These are phyloP conservation scores for Oldenlandia corymbosa DNA, from an alignment of 257 asterid genomes.

Conservation along the genomic window DNA sequence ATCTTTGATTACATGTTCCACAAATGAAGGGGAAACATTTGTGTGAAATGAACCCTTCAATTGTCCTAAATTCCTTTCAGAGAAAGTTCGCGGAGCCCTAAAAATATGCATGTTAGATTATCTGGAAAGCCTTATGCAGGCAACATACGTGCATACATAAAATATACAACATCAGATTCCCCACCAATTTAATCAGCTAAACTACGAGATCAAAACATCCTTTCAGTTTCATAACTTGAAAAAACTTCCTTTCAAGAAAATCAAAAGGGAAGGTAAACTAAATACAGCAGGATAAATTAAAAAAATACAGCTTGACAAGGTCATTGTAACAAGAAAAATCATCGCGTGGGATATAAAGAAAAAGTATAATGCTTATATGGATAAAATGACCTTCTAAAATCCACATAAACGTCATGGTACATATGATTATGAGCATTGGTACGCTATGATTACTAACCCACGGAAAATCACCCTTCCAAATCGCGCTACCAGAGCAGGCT, in stretches of 20 bases:
- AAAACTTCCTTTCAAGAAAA: background rate
- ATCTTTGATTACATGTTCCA: conserved; percentile 28
- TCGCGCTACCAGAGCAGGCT: conserved; percentile 33
- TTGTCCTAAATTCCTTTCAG: conserved; percentile 24
- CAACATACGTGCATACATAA: background rate
- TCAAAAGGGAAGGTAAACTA: background rate
- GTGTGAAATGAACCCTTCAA: conserved; percentile 35
- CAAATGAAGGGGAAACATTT: conserved; percentile 28
- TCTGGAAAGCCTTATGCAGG: background rate
- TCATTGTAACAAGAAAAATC: background rate
- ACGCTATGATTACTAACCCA: conserved; percentile 33
- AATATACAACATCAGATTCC: background rate
- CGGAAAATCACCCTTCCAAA: conserved; percentile 39
- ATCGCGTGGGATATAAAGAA: background rate
- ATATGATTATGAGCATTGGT: background rate
- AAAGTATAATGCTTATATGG: background rate
- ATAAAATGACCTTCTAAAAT: background rate
- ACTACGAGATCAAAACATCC: background rate
- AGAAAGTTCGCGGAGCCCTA: conserved; percentile 26
- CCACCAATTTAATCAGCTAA: background rate
- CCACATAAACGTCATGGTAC: background rate
- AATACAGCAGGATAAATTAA: background rate
- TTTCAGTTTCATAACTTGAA: background rate
- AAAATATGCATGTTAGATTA: conserved; percentile 4
- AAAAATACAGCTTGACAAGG: background rate